A percentile compares a stretch with the other conserved stretches of the same genome.
These are phyloP conservation scores for Echinosophora koreensis DNA, from an alignment of 306 rosid genomes.

Conservation along the genomic window DNA sequence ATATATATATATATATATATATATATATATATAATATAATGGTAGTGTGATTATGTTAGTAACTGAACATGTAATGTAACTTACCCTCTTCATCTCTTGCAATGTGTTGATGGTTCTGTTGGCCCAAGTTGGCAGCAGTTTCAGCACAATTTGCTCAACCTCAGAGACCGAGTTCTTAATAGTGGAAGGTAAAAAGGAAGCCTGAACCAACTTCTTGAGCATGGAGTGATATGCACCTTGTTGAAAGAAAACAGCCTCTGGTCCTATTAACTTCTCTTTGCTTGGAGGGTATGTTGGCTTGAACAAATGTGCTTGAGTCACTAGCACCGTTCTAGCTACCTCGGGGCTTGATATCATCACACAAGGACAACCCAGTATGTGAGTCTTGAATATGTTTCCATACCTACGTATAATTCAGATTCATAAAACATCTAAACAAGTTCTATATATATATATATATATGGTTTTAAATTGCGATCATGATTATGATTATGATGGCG, in stretches of 20 bases:
- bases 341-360: constrained; percentile 89
- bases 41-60: too few relatives aligned
- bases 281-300: constrained; percentile 90
- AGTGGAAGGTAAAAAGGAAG: constrained; percentile 70
- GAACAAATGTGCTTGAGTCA: constrained; percentile 74
- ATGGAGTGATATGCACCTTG: constrained; percentile 81
- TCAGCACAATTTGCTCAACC: constrained; percentile 68
- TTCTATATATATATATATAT: background rate
- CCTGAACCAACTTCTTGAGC: constrained; percentile 72
- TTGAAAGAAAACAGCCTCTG: constrained; percentile 85
- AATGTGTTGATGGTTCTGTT: constrained; percentile 69
- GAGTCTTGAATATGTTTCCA: constrained; percentile 85
- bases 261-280: constrained; percentile 89
- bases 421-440: background rate
- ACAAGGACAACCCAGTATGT: constrained; percentile 85
- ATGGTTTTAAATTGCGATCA: too few relatives aligned
- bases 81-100: constrained; percentile 85
- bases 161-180: constrained; percentile 65
- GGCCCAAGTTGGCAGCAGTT: constrained; percentile 70
- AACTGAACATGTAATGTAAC: constrained; percentile 4
- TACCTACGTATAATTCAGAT: constrained; percentile 51
- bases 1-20: too few relatives aligned
- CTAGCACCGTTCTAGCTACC: constrained; percentile 75
- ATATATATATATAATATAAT: too few relatives aligned
- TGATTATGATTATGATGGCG: too few relatives aligned